Evolutionary conservation across 176 grass and related monocot species (phyloP).

Genomic region (Metroxylon sagu): DNA sequence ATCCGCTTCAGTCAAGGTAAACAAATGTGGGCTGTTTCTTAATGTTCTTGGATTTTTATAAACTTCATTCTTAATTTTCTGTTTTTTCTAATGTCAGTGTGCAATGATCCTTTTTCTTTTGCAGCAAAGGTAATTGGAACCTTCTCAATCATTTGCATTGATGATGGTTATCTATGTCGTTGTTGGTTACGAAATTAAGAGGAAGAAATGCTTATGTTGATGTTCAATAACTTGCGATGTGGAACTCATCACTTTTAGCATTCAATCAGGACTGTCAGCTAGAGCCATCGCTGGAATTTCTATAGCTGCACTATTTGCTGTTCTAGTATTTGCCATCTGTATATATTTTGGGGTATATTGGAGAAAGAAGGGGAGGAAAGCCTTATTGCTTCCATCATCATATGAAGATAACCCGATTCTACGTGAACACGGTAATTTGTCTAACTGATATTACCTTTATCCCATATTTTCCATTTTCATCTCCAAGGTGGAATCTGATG

Average conservation of each 20-base stretch:
- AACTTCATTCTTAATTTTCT: neutral
- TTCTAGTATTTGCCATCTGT: neutral
- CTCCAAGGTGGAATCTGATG: neutral
- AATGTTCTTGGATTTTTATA: neutral
- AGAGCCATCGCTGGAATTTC: conserved; percentile 3
- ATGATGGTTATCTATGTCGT: neutral
- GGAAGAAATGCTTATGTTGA: too few relatives aligned
- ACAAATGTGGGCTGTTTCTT: neutral
- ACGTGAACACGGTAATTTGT: conserved; percentile 1
- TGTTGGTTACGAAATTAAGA: neutral
- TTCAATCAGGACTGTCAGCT: conserved; percentile 1
- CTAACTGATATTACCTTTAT: conserved; percentile 4
- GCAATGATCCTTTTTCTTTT: neutral
- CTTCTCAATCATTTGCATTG: neutral
- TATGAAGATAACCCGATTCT: neutral
- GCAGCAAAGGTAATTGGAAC: conserved; percentile 6
- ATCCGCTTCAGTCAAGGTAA: neutral
- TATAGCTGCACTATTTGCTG: neutral
- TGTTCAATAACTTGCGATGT: too few relatives aligned
- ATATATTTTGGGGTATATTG: conserved; percentile 3
- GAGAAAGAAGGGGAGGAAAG: conserved; percentile 1
- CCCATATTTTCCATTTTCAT: neutral
- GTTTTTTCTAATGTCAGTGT: too few relatives aligned
- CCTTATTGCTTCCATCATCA: neutral
- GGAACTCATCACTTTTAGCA: conserved; percentile 1